These are phyloP conservation scores for Blastobotrys apis DNA, from an alignment of 1,139 yeast species.

Conservation along the genomic window DNA sequence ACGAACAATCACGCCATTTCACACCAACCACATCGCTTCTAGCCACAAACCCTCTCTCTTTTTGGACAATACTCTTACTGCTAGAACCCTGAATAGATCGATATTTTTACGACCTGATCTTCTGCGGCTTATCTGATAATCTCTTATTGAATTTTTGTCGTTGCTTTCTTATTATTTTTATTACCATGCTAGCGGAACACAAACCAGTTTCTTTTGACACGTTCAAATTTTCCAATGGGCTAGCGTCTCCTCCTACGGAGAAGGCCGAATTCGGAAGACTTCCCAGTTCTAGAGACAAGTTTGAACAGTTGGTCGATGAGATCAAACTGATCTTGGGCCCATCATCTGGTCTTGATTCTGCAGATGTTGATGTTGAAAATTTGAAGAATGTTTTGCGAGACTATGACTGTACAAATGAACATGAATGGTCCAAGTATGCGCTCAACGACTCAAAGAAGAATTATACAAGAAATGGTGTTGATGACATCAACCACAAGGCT, in stretches of 20 bases:
- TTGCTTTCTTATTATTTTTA: neutral
- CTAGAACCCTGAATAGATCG: neutral
- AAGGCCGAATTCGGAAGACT: neutral
- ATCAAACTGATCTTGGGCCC: constrained; percentile 37
- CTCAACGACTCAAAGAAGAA: constrained; percentile 48
- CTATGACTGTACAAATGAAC: constrained; percentile 44
- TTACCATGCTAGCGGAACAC: constrained; percentile 6
- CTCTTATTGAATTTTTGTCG: too few relatives aligned
- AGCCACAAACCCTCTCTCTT: constrained; percentile 2
- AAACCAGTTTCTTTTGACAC: constrained; percentile 2
- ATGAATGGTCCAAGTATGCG: constrained; percentile 61
- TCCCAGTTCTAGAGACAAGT: constrained; percentile 16
- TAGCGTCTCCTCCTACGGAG: constrained; percentile 6
- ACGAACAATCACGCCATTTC: constrained; percentile 14
- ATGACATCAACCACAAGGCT: constrained; percentile 68
- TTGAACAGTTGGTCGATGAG: constrained; percentile 34
- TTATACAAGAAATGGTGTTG: constrained; percentile 55
- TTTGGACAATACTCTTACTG: too few relatives aligned
- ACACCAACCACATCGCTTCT: constrained; percentile 5
- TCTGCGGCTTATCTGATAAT: constrained; percentile 1
- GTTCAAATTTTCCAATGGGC: neutral
- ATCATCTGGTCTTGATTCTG: constrained; percentile 39
- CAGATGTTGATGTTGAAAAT: constrained; percentile 52
- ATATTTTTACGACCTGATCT: too few relatives aligned
- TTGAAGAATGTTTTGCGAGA: constrained; percentile 46